phyloP scores from a whole-genome alignment of 1,284 basidiomycete genomes.

The Boletus coffeatus region DNA sequence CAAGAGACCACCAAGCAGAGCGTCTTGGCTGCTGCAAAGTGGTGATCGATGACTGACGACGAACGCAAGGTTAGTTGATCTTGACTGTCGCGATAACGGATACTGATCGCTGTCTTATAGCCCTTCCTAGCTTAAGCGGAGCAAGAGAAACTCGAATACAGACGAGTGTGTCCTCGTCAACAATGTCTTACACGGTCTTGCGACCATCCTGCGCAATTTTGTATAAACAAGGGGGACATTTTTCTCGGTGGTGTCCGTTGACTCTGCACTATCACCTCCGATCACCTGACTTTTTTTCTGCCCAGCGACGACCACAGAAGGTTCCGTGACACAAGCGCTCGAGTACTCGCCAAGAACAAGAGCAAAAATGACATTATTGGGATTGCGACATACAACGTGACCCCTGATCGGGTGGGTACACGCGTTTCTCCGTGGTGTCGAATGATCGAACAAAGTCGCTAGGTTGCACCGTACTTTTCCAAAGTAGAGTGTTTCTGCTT shows the following conservation, averaged over 20 bases:
- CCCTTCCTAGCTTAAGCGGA: slow-evolving; percentile 89
- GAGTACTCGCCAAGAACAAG: slow-evolving; percentile 84
- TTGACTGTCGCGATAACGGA: slow-evolving; percentile 2
- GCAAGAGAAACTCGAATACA: slow-evolving; percentile 87
- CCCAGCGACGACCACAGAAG: no score
- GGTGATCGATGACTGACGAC: slow-evolving; percentile 87
- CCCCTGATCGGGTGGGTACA: slow-evolving; percentile 75
- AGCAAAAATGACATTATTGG: slow-evolving; percentile 90
- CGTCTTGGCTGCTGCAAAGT: slow-evolving; percentile 87
- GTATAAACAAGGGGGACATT: no score
- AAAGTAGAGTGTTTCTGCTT: slow-evolving; percentile 99
- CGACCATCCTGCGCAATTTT: no score
- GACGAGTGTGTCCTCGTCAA: no score
- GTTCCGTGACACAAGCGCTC: slow-evolving; percentile 43
- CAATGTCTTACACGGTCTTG: no score
- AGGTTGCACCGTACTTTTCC: slow-evolving; percentile 98
- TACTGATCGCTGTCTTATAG: slow-evolving; percentile 35
- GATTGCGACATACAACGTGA: slow-evolving; percentile 98
- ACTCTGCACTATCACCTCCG: no score
- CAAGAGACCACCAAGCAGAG: slow-evolving; percentile 94
- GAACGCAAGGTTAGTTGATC: slow-evolving; percentile 73
- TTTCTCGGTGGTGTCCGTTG: no score
- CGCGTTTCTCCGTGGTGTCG: background rate
- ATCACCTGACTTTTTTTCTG: no score
- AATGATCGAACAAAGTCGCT: background rate